Evolutionary conservation across 2,329 filamentous ascomycete species (phyloP).

Genomic region (Pyricularia sp.): DNA sequence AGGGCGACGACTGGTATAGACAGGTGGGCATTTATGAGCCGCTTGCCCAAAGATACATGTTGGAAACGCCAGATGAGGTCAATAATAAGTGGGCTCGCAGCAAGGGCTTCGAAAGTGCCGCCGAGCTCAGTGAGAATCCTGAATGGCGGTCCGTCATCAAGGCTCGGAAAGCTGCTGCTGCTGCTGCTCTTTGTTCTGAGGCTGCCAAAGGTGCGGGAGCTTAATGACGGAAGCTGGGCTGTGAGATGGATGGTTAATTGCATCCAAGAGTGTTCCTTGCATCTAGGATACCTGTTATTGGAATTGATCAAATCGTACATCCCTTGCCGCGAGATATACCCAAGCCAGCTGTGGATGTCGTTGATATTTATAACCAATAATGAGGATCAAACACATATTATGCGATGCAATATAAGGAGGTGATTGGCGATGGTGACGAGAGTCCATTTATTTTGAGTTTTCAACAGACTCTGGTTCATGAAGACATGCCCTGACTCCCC

Average conservation of each 20-base stretch:
- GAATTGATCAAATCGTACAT: background rate
- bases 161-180: slow-evolving; percentile 12
- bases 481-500: slow-evolving; percentile 71
- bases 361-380: background rate
- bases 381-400: too few relatives aligned
- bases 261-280: too few relatives aligned
- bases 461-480: slow-evolving; percentile 46
- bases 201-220: slow-evolving; percentile 11
- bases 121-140: slow-evolving; percentile 33
- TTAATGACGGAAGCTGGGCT: slow-evolving; percentile 8
- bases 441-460: background rate
- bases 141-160: slow-evolving; percentile 23
- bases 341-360: background rate
- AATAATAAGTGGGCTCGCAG: slow-evolving; percentile 54
- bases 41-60: slow-evolving; percentile 38
- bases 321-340: background rate
- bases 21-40: slow-evolving; percentile 45
- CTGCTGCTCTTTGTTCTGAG: background rate
- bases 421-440: too few relatives aligned
- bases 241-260: slow-evolving; percentile 1
- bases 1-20: slow-evolving; percentile 43
- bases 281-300: background rate
- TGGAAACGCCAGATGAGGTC: slow-evolving; percentile 41
- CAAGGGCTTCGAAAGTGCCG: slow-evolving; percentile 45
- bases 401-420: too few relatives aligned